These are phyloP conservation scores for Blastobotrys petasosporus DNA, from an alignment of 1,139 yeast species.

Conservation along the genomic window DNA sequence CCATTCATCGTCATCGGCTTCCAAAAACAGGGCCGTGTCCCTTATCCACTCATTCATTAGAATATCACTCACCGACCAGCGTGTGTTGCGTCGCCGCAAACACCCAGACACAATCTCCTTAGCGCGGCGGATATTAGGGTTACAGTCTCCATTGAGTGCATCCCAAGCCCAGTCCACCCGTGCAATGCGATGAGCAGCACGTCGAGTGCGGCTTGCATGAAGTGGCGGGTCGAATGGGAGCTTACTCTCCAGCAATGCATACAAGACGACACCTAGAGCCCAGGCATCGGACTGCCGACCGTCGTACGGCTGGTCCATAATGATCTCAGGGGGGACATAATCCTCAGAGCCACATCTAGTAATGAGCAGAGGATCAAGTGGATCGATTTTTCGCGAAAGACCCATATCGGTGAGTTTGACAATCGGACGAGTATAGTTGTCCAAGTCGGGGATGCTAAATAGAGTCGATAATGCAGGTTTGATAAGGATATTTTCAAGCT, in stretches of 20 bases:
- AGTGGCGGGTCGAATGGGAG: constrained; percentile 71
- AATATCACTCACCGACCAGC: constrained; percentile 41
- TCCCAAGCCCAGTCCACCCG: constrained; percentile 91
- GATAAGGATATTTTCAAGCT: constrained; percentile 71
- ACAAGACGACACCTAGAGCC: constrained; percentile 89
- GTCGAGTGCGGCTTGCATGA: constrained; percentile 34
- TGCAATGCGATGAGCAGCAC: constrained; percentile 84
- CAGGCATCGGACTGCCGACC: constrained; percentile 88
- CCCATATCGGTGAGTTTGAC: constrained; percentile 84
- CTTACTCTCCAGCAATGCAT: constrained; percentile 74
- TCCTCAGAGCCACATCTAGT: constrained; percentile 96
- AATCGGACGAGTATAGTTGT: constrained; percentile 35
- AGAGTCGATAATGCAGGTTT: constrained; percentile 26
- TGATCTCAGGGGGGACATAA: constrained; percentile 86
- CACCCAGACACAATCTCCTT: constrained; percentile 50
- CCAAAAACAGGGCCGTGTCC: constrained; percentile 14
- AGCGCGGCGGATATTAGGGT: constrained; percentile 40
- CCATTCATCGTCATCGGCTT: constrained; percentile 1
- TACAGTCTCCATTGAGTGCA: constrained; percentile 26
- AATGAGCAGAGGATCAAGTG: constrained; percentile 54
- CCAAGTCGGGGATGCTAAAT: neutral
- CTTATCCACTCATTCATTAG: constrained; percentile 34
- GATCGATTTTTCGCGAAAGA: constrained; percentile 60
- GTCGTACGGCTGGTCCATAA: constrained; percentile 85
- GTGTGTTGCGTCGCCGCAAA: constrained; percentile 47